Percentiles rank a stretch among this genome's conserved stretches.
These are phyloP conservation scores for Microascus cirrosus DNA, from an alignment of 2,329 filamentous ascomycete species.

Conservation along the genomic window DNA sequence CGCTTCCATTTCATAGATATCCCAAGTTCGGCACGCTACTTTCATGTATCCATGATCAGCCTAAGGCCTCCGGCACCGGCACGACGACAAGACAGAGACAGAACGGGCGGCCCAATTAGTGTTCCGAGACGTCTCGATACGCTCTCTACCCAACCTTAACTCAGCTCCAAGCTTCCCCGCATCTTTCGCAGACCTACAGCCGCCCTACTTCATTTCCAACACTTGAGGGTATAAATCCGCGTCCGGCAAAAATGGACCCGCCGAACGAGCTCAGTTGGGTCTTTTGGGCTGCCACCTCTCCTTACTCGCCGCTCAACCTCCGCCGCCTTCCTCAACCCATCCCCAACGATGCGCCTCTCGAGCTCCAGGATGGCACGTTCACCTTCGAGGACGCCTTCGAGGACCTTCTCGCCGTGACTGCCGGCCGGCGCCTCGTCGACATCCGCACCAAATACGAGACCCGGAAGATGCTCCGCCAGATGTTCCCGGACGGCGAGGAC, in stretches of 20 bases:
- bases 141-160: background rate
- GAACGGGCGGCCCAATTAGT: background rate
- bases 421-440: slow-evolving; percentile 27
- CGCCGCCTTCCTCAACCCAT: slow-evolving; percentile 32
- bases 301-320: slow-evolving; percentile 33
- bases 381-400: slow-evolving; percentile 48
- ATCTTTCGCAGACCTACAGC: background rate
- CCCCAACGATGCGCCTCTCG: slow-evolving; percentile 29
- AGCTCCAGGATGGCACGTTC: slow-evolving; percentile 25
- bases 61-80: background rate
- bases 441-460: slow-evolving; percentile 23
- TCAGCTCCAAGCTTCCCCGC: background rate
- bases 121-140: background rate
- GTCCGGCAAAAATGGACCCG: background rate
- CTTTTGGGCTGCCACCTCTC: slow-evolving; percentile 14
- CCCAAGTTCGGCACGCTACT: background rate
- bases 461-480: slow-evolving; percentile 22
- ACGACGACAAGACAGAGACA: background rate
- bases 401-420: slow-evolving; percentile 39
- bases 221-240: background rate
- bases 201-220: background rate
- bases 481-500: slow-evolving; percentile 28
- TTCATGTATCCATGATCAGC: background rate
- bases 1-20: background rate
- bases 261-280: slow-evolving; percentile 3